Percentiles rank a stretch among this genome's conserved stretches.
These are phyloP conservation scores for Sugiyamaella smithiae DNA, from an alignment of 805 yeast species.

Conservation along the genomic window DNA sequence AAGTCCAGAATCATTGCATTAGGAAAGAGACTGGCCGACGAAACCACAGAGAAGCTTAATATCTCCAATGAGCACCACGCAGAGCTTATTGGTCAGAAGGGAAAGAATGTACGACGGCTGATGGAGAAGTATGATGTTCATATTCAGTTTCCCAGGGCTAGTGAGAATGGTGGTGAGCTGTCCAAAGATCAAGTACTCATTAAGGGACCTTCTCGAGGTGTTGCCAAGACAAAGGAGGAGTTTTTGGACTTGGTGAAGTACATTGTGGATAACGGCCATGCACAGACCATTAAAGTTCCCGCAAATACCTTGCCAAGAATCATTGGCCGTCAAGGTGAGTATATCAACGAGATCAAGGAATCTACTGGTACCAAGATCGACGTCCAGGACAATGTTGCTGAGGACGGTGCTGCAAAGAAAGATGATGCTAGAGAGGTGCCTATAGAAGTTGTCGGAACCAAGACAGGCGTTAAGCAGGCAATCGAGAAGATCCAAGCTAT, in stretches of 20 bases:
- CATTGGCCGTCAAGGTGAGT: constrained; percentile 87
- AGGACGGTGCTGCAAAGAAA: constrained; percentile 40
- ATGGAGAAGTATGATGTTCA: constrained; percentile 83
- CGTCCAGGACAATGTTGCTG: constrained; percentile 47
- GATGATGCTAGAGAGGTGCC: constrained; percentile 52
- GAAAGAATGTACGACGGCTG: constrained; percentile 76
- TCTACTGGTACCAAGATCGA: constrained; percentile 50
- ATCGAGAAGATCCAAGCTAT: constrained; percentile 57
- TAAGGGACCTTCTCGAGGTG: constrained; percentile 90
- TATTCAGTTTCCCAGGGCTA: constrained; percentile 68
- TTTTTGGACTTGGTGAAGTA: constrained; percentile 76
- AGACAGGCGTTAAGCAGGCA: constrained; percentile 71
- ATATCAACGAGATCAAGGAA: constrained; percentile 74
- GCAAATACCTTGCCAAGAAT: constrained; percentile 72
- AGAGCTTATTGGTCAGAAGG: constrained; percentile 77
- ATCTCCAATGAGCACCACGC: constrained; percentile 80
- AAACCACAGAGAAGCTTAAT: constrained; percentile 57
- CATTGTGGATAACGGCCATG: constrained; percentile 82
- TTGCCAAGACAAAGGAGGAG: constrained; percentile 77
- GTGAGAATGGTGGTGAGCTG: constrained; percentile 22
- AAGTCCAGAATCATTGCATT: constrained; percentile 54
- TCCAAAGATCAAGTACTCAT: constrained; percentile 60
- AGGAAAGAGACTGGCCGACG: constrained; percentile 80
- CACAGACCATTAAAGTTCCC: constrained; percentile 64
- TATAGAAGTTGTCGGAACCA: constrained; percentile 74